Base-by-base conservation (phyloP, 495 filamentous ascomycete genomes). In the Aspergillus baeticus region DNA sequence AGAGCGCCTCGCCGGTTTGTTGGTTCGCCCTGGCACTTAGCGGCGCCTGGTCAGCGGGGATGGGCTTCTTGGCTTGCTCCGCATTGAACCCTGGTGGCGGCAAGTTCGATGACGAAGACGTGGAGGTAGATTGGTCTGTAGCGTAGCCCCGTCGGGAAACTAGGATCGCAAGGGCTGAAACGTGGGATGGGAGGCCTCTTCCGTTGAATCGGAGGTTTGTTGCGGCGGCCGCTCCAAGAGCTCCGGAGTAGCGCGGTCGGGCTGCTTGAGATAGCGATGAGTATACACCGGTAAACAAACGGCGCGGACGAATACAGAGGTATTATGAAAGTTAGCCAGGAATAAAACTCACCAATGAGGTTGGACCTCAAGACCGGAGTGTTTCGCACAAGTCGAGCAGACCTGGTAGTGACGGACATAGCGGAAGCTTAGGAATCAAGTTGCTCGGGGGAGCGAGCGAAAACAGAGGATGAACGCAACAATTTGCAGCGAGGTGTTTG, bases 51-150 rank as follows among this genome's bases (percentile, higher is more conserved):
- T 75, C 81, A 55, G 76, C 77, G 0, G 83, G 77, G 34, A 94
- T 76, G 2, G 94, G 91, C 62, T 90, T 95, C 81, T 92, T 96
- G 35, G 94, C 94, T 70, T 90, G 74, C 66, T 96, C 86, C 14
- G 90, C 76, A 67, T 96, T 92, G 80, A 97, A 99, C 8, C 94
- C 95, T 10, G 94, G 94, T 44, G 94, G 93, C 33, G 94, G 94
- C 15, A 84, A 76, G 34, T 80, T 76, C 46, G 81, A 79, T 44
- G 82, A 76, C 22, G 69, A 47, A 11, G 67, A 67, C 10, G 74
- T 76, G 29, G 79, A 75, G 23, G 83, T 84, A 15, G 84, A 82
- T 36, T 86, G 84, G 55, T 92, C 87, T 48, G 94, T 98, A 17
- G 84, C 79, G 66, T 88, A 83, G 60, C 70, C 76, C 58, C 86